Base-by-base conservation (phyloP, 225 moss, liverwort and hornwort species). In the Sphagnum contortum region DNA sequence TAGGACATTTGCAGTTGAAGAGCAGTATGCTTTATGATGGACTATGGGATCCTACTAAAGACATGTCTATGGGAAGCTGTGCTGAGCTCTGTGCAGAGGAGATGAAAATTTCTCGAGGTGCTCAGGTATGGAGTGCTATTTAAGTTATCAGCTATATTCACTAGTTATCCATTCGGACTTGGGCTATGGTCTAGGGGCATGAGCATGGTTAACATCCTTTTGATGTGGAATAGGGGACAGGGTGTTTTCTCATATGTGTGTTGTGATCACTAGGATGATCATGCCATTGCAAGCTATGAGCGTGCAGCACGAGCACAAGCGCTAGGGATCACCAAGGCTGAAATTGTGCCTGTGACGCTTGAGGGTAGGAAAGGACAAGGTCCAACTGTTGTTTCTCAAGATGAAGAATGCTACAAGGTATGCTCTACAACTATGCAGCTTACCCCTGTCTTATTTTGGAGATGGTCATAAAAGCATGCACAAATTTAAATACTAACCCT, bases 351-450 rank as follows among this genome's bases (percentile, higher is more conserved):
- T 12, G 77, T 96, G 45, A 80, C 70, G 49, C 74, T 87, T 44
- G 50, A 63, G 62, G 86, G 79, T 69, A 87, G 81, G 60, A 78
- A 76, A 48, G 72, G 78, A n/a, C 73, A 76, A 73, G 79, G 70
- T 47, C 71, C 70, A 50, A 70, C 74, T 13, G 70, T 75, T 47
- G 69, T 91, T 44, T 74, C 63, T 67, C 77, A 84, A 57, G 95
- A 95, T 60, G 95, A 95, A 80, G 89, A 95, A 72, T 88, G 88
- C 66, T 64, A 73, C n/a, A 95, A 90, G 91, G 91, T 94, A 66
- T 29, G 29, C 29, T 29, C 29, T 29, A 29, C 29, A 29, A 29
- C 29, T 29, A 29, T 29, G 29, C 29, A 29, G 29, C 29, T 29
- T 29, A 29, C 29, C 29, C 1, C 29, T 29, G 29, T 29, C 29